Conservation (phyloP, 768 basidiomycete species). For the Calocybe gangraenosa region DNA sequence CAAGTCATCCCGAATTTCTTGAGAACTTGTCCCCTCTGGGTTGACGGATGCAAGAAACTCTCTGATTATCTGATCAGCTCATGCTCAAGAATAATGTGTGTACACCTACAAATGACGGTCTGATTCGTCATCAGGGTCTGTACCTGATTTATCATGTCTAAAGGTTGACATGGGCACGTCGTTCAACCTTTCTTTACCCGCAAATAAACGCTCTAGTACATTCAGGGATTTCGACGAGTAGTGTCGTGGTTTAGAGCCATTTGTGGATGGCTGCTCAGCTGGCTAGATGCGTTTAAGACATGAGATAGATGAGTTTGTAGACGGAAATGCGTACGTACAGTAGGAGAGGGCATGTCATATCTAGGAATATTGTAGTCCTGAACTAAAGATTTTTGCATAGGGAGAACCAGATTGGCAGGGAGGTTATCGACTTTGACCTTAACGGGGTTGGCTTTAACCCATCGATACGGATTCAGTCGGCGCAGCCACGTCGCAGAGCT, state of each 20-base stretch:
- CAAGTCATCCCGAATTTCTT: conserved; percentile 56
- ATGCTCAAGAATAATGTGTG: neutral
- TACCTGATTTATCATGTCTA: conserved; percentile 34
- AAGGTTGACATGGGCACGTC: conserved; percentile 62
- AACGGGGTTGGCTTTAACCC: conserved; percentile 69
- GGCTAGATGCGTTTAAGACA: conserved; percentile 18
- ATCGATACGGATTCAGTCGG: conserved; percentile 83
- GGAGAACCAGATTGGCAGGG: conserved; percentile 71
- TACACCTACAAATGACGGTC: conserved; percentile 67
- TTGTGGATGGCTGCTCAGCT: conserved; percentile 14
- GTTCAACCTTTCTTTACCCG: conserved; percentile 44
- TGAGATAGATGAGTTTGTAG: neutral
- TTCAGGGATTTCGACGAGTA: conserved; percentile 55
- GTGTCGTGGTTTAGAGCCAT: conserved; percentile 38
- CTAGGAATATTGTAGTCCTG: conserved; percentile 47
- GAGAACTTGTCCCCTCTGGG: conserved; percentile 40
- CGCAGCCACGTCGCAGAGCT: conserved; percentile 63
- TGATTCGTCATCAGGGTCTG: conserved; percentile 49
- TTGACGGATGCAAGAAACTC: conserved; percentile 67
- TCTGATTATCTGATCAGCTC: conserved; percentile 29
- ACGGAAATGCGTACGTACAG: conserved; percentile 22
- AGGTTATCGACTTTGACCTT: conserved; percentile 66
- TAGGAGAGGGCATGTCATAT: conserved; percentile 22
- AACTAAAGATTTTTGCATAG: conserved; percentile 73
- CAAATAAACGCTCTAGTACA: conserved; percentile 62